Percentiles rank a stretch among this genome's conserved stretches.
Evolutionary conservation across 768 basidiomycete genomes (phyloP).

Genomic region (Mycena chlorophos): DNA sequence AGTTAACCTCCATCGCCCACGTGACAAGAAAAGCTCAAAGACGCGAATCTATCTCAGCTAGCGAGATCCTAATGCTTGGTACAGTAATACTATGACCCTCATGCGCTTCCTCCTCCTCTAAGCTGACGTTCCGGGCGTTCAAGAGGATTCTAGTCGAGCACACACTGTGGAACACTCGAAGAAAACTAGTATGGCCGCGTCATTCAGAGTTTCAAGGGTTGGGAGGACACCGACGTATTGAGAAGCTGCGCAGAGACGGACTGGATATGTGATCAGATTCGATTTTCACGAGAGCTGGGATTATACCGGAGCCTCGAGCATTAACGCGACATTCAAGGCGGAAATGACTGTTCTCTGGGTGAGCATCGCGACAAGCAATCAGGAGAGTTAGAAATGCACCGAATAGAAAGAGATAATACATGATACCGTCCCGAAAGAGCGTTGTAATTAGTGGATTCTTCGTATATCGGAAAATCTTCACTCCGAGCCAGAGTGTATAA

Average conservation of each 20-base stretch:
- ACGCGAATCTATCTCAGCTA: too few species aligned
- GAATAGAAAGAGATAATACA: conserved; percentile 28
- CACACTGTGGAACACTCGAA: conserved; percentile 16
- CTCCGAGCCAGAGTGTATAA: conserved; percentile 24
- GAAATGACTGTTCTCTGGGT: conserved; percentile 8
- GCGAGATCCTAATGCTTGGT: not conserved
- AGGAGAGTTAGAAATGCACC: conserved; percentile 15
- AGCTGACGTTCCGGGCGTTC: conserved; percentile 11
- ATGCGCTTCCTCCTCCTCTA: not conserved
- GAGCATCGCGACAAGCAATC: not conserved
- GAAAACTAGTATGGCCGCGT: conserved; percentile 10
- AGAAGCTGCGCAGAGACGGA: conserved; percentile 9
- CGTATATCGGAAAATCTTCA: conserved; percentile 24
- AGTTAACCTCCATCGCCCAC: too few species aligned
- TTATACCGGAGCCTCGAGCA: conserved; percentile 9
- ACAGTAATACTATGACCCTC: not conserved
- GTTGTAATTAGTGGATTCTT: conserved; percentile 23
- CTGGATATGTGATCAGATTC: not conserved
- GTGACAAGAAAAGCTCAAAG: too few species aligned
- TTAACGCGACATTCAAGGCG: conserved; percentile 9
- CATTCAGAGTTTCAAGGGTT: not conserved
- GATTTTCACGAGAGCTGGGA: not conserved
- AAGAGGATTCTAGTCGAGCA: conserved; percentile 17
- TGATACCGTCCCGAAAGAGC: conserved; percentile 27
- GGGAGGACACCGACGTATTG: conserved; percentile 9